phyloP scores from a whole-genome alignment of 2,329 filamentous ascomycete genomes.

The Talaromyces sp. region DNA sequence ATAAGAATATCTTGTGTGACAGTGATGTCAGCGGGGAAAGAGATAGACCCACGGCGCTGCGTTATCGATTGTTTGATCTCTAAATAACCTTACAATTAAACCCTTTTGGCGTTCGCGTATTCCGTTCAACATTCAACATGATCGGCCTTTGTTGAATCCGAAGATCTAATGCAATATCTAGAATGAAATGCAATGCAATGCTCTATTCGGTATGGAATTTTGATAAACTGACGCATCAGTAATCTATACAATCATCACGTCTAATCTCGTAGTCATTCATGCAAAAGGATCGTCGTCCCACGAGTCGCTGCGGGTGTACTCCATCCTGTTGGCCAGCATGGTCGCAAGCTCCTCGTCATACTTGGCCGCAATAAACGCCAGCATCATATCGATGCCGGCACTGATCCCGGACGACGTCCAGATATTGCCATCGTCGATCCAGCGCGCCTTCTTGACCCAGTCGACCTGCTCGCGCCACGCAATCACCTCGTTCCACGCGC shows the following conservation, averaged over 20 bases:
- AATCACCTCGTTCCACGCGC: slow-evolving; percentile 47
- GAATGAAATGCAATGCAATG: neutral
- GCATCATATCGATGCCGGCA: slow-evolving; percentile 58
- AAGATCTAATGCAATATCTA: neutral
- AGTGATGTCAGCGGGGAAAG: neutral
- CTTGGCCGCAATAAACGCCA: slow-evolving; percentile 51
- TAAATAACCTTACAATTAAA: too few relatives aligned
- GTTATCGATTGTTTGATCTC: neutral
- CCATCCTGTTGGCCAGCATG: slow-evolving; percentile 46
- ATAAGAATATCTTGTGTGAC: neutral
- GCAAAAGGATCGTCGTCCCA: slow-evolving; percentile 52
- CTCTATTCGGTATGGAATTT: neutral
- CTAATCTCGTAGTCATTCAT: too few relatives aligned
- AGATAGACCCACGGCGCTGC: too few relatives aligned
- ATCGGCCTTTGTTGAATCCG: neutral
- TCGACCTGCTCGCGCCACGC: slow-evolving; percentile 46
- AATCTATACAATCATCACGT: too few relatives aligned
- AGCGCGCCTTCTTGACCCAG: slow-evolving; percentile 59
- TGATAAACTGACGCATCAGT: neutral
- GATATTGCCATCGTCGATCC: slow-evolving; percentile 60
- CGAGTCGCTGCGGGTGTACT: slow-evolving; percentile 55
- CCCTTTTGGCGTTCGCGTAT: too few relatives aligned
- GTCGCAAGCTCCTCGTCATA: slow-evolving; percentile 51
- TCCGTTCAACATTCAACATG: too few relatives aligned
- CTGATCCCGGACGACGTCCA: slow-evolving; percentile 62